phyloP scores from a whole-genome alignment of 2,329 filamentous ascomycete species.

The Aspergillus pseudotamarii region DNA sequence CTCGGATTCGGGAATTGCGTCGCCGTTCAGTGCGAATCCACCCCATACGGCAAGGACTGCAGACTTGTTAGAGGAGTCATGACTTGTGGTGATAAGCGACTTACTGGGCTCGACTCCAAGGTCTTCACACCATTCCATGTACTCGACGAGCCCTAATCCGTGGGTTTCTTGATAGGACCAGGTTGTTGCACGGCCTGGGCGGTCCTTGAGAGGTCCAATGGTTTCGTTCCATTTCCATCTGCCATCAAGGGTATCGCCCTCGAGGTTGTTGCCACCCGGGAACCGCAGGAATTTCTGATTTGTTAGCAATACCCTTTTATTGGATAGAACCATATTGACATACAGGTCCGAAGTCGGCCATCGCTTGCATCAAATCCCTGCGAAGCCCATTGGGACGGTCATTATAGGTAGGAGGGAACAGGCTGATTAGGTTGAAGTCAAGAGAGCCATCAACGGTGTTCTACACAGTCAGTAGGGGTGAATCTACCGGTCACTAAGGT shows the following conservation, averaged over 20 bases:
- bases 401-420: slow-evolving; percentile 60
- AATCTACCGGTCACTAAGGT: too few relatives aligned
- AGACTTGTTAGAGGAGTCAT: neutral
- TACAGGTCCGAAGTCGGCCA: slow-evolving; percentile 28
- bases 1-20: slow-evolving; percentile 37
- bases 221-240: slow-evolving; percentile 57
- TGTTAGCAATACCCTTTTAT: slow-evolving; percentile 22
- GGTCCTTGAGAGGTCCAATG: slow-evolving; percentile 51
- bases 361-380: slow-evolving; percentile 52
- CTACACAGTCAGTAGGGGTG: slow-evolving; percentile 12
- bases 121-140: slow-evolving; percentile 27
- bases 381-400: slow-evolving; percentile 55
- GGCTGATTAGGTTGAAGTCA: slow-evolving; percentile 56
- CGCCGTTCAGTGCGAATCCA: slow-evolving; percentile 45
- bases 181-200: slow-evolving; percentile 44
- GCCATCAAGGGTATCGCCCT: slow-evolving; percentile 40
- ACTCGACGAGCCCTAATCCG: slow-evolving; percentile 51
- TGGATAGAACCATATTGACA: slow-evolving; percentile 1
- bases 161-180: slow-evolving; percentile 51
- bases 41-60: slow-evolving; percentile 47
- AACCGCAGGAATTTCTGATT: slow-evolving; percentile 53
- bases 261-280: slow-evolving; percentile 56
- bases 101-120: slow-evolving; percentile 39
- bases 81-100: neutral
- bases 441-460: slow-evolving; percentile 44